Conservation (phyloP, 225 moss, liverwort and hornwort species). For the Neckera pumila region DNA sequence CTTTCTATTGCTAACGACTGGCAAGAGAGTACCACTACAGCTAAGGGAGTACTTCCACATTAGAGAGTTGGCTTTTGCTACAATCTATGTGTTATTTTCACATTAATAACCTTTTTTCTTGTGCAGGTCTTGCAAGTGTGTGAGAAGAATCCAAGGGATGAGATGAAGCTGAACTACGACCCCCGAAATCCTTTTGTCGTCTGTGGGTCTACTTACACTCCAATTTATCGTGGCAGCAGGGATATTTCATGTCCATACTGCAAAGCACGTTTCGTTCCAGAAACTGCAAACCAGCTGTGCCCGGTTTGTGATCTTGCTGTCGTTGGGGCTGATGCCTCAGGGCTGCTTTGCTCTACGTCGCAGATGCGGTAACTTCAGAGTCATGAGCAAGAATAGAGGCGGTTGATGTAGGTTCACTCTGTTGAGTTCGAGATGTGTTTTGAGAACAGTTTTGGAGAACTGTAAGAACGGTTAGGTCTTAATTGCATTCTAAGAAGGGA, state of each 20-base stretch:
- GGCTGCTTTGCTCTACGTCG: conserved; percentile 78
- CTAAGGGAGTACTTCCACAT: background rate
- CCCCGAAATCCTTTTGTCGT: conserved; percentile 94
- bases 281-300: conserved; percentile 59
- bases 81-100: background rate
- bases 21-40: background rate
- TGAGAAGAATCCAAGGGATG: conserved; percentile 72
- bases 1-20: background rate
- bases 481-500: conserved; percentile 2
- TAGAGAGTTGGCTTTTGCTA: background rate
- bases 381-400: background rate
- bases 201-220: conserved; percentile 75
- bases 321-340: conserved; percentile 85
- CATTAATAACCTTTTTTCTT: background rate
- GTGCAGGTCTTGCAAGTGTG: conserved; percentile 69
- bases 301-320: conserved; percentile 85
- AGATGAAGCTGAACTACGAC: conserved; percentile 77
- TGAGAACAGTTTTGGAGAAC: conserved; percentile 21
- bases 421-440: conserved; percentile 1
- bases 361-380: conserved; percentile 56
- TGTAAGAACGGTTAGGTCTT: conserved; percentile 1
- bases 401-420: conserved; percentile 3
- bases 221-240: conserved; percentile 89
- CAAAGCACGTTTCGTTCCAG: conserved; percentile 77
- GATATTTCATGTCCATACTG: conserved; percentile 89